phyloP scores from a whole-genome alignment of 176 grass and related monocot species.

The Avena insularis region DNA sequence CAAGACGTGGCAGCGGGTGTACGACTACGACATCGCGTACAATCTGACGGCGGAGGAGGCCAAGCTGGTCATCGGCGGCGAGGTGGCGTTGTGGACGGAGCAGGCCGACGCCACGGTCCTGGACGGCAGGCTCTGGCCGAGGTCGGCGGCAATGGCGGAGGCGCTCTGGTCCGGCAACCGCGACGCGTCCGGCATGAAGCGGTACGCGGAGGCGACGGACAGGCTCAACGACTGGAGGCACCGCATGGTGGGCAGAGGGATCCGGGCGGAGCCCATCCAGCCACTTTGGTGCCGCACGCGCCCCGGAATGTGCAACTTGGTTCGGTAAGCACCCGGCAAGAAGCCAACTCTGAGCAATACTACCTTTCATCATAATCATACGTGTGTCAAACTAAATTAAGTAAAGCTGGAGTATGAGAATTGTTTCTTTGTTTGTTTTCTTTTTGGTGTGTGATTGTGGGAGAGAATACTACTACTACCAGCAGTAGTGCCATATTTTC shows the following conservation, averaged over 20 bases:
- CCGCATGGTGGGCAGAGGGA: constrained; percentile 75
- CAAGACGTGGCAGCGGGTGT: constrained; percentile 92
- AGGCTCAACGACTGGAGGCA: constrained; percentile 83
- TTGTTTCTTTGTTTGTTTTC: background rate
- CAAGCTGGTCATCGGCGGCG: constrained; percentile 72
- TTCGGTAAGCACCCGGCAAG: constrained; percentile 44
- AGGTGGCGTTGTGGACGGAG: constrained; percentile 95
- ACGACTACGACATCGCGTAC: constrained; percentile 90
- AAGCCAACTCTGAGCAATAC: background rate
- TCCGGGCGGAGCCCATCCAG: constrained; percentile 88
- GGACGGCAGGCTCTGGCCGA: constrained; percentile 75
- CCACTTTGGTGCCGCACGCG: constrained; percentile 77
- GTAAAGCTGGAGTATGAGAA: background rate
- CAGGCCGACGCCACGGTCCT: constrained; percentile 66
- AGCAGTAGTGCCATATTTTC: constrained; percentile 31
- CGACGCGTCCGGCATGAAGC: constrained; percentile 60
- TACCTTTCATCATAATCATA: background rate
- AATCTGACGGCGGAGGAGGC: constrained; percentile 72
- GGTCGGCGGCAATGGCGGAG: constrained; percentile 78
- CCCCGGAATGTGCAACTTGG: constrained; percentile 81
- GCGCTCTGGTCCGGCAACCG: constrained; percentile 87
- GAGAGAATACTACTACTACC: background rate
- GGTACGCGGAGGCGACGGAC: constrained; percentile 81
- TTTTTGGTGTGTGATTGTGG: background rate
- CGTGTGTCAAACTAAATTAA: background rate